phyloP scores from a whole-genome alignment of 225 moss, liverwort and hornwort genomes.

The Bryum argenteum region DNA sequence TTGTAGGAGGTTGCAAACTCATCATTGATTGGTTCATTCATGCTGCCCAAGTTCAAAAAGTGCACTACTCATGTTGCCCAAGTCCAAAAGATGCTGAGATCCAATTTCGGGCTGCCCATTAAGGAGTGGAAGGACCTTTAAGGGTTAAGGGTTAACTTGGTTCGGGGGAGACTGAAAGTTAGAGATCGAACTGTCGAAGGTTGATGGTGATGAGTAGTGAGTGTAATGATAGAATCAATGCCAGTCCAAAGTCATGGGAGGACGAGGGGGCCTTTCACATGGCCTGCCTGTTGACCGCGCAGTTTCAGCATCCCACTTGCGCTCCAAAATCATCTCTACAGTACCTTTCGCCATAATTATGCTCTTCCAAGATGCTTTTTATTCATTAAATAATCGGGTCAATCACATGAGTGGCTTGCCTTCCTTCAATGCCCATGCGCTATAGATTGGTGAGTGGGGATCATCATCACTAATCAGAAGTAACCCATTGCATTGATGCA shows the following conservation, averaged over 20 bases:
- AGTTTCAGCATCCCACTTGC: slow-evolving; percentile 48
- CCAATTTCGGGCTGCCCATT: no score
- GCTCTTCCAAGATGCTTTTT: slow-evolving; percentile 41
- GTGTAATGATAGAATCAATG: slow-evolving; percentile 26
- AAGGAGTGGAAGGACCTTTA: no score
- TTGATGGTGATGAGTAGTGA: not conserved
- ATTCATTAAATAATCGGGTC: slow-evolving; percentile 34
- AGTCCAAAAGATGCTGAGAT: no score
- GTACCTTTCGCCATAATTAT: slow-evolving; percentile 48
- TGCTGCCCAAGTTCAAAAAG: no score
- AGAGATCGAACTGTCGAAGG: no score
- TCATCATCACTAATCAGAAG: slow-evolving; percentile 24
- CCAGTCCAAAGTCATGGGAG: slow-evolving; percentile 58
- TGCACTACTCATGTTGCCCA: no score
- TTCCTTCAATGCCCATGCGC: slow-evolving; percentile 40
- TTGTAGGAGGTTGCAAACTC: no score
- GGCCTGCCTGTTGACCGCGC: slow-evolving; percentile 52
- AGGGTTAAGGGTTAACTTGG: no score
- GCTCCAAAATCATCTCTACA: slow-evolving; percentile 45
- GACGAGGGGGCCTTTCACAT: slow-evolving; percentile 42
- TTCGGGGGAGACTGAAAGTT: no score
- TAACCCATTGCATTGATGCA: no score
- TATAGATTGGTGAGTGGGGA: no score
- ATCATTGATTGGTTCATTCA: no score
- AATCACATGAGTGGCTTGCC: slow-evolving; percentile 44